These are phyloP conservation scores for Amauroascus niger DNA, from an alignment of 2,329 filamentous ascomycete species.

Conservation along the genomic window DNA sequence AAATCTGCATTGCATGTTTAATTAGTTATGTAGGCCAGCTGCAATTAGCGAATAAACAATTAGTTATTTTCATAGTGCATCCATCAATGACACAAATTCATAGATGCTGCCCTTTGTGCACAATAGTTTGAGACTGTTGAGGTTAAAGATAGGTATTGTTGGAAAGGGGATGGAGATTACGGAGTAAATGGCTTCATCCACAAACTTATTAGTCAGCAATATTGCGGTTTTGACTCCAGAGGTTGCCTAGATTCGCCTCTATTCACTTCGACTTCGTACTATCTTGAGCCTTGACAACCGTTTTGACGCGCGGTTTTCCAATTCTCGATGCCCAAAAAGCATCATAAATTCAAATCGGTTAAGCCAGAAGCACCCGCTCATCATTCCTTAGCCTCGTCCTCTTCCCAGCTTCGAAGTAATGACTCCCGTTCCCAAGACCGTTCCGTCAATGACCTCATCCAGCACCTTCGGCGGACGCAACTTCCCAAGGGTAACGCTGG, in stretches of 20 bases:
- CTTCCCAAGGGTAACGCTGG: conserved; percentile 20
- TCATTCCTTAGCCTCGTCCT: conserved; percentile 25
- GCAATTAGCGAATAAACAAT: too few relatives aligned
- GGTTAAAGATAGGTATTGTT: too few relatives aligned
- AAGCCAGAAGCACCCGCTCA: conserved; percentile 37
- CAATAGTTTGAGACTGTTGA: too few relatives aligned
- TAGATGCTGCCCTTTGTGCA: too few relatives aligned
- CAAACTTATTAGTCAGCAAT: too few relatives aligned
- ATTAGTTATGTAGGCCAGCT: too few relatives aligned
- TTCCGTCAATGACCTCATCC: conserved; percentile 42
- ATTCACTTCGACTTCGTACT: neutral
- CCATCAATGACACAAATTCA: too few relatives aligned
- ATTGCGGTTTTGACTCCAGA: too few relatives aligned
- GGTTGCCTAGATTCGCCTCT: neutral
- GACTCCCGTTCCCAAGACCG: conserved; percentile 18
- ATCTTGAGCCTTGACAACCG: conserved; percentile 4
- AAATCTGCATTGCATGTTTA: neutral
- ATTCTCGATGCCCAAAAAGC: conserved; percentile 41
- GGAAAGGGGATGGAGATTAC: too few relatives aligned
- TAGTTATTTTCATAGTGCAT: too few relatives aligned
- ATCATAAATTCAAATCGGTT: conserved; percentile 27
- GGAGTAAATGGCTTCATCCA: too few relatives aligned
- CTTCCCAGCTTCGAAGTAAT: neutral
- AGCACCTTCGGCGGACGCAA: conserved; percentile 39
- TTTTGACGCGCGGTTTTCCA: neutral